Evolutionary conservation across 371 early-diverging fungal species (phyloP).

Genomic region (Dipsacomyces acuminosporus): DNA sequence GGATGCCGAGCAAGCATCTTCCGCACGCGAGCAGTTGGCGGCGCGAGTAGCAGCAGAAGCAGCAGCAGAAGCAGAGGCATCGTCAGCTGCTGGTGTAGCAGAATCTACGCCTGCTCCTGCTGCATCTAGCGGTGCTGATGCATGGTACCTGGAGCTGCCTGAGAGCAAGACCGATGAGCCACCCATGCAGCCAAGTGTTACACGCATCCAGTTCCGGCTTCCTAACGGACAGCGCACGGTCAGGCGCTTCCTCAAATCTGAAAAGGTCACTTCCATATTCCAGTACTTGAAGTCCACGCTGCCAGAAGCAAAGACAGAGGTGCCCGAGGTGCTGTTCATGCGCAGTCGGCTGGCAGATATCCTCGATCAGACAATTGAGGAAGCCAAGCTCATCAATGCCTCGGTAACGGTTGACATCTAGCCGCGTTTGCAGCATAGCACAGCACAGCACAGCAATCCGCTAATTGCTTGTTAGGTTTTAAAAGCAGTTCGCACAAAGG

Average conservation of each 20-base stretch:
- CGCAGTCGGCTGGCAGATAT: conserved; percentile 58
- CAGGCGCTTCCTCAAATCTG: conserved; percentile 60
- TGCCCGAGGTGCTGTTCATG: conserved; percentile 72
- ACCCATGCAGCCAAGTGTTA: conserved; percentile 54
- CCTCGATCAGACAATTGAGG: conserved; percentile 58
- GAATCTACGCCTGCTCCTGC: conserved; percentile 49
- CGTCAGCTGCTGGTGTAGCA: conserved; percentile 50
- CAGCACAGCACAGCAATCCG: too few species aligned
- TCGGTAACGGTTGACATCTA: conserved; percentile 50
- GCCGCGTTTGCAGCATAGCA: not conserved
- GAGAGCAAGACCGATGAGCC: conserved; percentile 37
- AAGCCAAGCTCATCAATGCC: conserved; percentile 63
- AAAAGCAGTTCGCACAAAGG: too few species aligned
- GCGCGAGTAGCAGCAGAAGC: conserved; percentile 25
- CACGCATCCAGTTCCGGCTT: conserved; percentile 66
- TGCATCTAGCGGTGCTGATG: conserved; percentile 33
- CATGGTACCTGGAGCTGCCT: conserved; percentile 30
- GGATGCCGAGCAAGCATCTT: conserved; percentile 29
- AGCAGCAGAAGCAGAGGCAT: conserved; percentile 17
- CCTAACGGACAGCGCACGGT: conserved; percentile 62
- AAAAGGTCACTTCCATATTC: conserved; percentile 61
- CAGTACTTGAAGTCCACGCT: conserved; percentile 63
- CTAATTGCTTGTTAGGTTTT: too few species aligned
- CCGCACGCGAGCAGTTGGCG: conserved; percentile 12
- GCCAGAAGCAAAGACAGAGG: conserved; percentile 55